Percentiles rank a stretch among this genome's conserved stretches.
Evolutionary conservation across 768 basidiomycete species (phyloP).

Genomic region (Suillus bovinus): DNA sequence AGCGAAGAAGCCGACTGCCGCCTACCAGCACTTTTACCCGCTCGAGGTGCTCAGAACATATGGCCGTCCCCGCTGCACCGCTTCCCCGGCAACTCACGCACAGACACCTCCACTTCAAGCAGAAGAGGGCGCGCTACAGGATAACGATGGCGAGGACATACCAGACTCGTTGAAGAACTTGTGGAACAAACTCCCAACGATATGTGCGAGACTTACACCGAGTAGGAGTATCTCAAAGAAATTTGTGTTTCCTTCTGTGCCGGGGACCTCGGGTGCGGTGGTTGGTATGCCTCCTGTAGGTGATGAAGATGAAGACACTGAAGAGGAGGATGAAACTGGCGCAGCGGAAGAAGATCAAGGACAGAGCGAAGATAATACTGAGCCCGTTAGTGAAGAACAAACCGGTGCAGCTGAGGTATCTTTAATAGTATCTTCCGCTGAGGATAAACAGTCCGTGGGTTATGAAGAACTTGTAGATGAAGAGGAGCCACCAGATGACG

Average conservation of each 20-base stretch:
- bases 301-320: conserved; percentile 1
- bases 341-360: conserved; percentile 2
- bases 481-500: conserved; percentile 11
- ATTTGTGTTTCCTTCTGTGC: conserved; percentile 48
- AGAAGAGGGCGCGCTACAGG: neutral
- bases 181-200: conserved; percentile 37
- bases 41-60: conserved; percentile 36
- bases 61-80: conserved; percentile 25
- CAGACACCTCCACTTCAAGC: conserved; percentile 6
- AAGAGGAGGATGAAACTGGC: conserved; percentile 2
- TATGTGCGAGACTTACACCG: conserved; percentile 46
- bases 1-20: conserved; percentile 67
- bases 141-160: conserved; percentile 8
- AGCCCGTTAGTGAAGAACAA: neutral
- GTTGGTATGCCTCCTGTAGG: neutral
- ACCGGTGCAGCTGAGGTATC: neutral
- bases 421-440: neutral
- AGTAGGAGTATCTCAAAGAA: conserved; percentile 49
- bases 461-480: conserved; percentile 12
- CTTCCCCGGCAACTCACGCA: conserved; percentile 12
- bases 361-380: neutral
- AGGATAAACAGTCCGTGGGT: neutral
- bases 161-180: conserved; percentile 8
- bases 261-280: conserved; percentile 7
- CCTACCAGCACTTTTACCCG: conserved; percentile 72